Percentiles rank a stretch among this genome's conserved stretches.
These are phyloP conservation scores for Lolium rigidum DNA, from an alignment of 176 grass and related monocot species.

Conservation along the genomic window DNA sequence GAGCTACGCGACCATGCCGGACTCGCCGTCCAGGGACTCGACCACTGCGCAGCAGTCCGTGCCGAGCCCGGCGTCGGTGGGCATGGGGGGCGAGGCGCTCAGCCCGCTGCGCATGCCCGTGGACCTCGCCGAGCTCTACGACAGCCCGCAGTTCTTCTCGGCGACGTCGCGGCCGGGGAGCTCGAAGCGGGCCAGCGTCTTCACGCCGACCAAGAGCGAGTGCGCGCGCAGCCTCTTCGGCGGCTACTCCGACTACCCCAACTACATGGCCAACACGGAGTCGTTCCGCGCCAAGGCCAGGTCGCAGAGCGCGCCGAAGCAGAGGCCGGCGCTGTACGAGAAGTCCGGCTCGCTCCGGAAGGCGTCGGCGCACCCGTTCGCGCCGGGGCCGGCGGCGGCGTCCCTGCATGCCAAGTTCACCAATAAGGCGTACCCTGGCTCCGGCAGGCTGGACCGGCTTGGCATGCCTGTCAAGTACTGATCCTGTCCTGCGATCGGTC, in stretches of 20 bases:
- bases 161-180: constrained; percentile 69
- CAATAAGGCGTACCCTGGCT: constrained; percentile 78
- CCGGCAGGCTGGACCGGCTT: constrained; percentile 70
- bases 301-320: constrained; percentile 89
- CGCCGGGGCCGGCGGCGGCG: too few relatives aligned
- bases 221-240: constrained; percentile 74
- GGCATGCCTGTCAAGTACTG: constrained; percentile 76
- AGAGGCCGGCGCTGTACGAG: constrained; percentile 65
- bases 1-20: constrained; percentile 67
- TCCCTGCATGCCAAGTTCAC: constrained; percentile 66
- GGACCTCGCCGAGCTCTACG: constrained; percentile 55
- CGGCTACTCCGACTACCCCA: constrained; percentile 84
- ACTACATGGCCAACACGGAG: constrained; percentile 97
- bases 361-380: too few relatives aligned
- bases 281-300: constrained; percentile 86
- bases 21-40: constrained; percentile 72
- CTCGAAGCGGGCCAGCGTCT: constrained; percentile 60
- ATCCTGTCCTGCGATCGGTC: constrained; percentile 17
- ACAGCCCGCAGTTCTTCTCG: constrained; percentile 88
- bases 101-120: constrained; percentile 52
- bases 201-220: constrained; percentile 87
- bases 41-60: constrained; percentile 65
- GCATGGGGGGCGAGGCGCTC: constrained; percentile 58
- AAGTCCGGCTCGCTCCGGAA: constrained; percentile 60
- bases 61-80: constrained; percentile 71